These are phyloP conservation scores for Heteromeles arbutifolia DNA, from an alignment of 306 rosid species.

Conservation along the genomic window DNA sequence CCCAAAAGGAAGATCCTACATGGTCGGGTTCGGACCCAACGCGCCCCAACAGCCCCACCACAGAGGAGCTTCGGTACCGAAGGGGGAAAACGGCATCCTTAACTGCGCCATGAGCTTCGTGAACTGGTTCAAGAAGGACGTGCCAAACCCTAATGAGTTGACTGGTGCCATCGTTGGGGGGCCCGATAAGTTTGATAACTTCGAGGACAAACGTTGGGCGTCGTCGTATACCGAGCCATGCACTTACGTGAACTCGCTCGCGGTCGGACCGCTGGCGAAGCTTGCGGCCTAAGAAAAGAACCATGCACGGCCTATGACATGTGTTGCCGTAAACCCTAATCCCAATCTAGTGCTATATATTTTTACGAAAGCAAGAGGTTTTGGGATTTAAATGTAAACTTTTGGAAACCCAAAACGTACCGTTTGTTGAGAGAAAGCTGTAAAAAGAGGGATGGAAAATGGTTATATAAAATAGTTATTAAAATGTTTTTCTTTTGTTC, in stretches of 20 bases:
- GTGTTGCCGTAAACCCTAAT: background rate
- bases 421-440: background rate
- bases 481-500: background rate
- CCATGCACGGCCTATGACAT: background rate
- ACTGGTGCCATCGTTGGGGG: constrained; percentile 93
- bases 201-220: constrained; percentile 60
- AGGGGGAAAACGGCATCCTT: background rate
- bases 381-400: background rate
- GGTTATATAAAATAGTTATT: background rate
- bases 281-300: constrained; percentile 27
- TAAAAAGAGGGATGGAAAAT: background rate
- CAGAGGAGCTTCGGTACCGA: constrained; percentile 76
- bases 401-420: background rate
- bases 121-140: constrained; percentile 37
- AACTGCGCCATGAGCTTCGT: constrained; percentile 44
- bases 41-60: constrained; percentile 83
- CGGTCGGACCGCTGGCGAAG: constrained; percentile 69
- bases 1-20: constrained; percentile 63
- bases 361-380: background rate
- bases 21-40: constrained; percentile 76
- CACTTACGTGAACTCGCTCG: constrained; percentile 75
- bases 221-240: constrained; percentile 74
- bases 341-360: background rate
- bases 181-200: constrained; percentile 55
- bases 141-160: constrained; percentile 67